A percentile compares a stretch with the other conserved stretches of the same genome.
Evolutionary conservation across 2,329 filamentous ascomycete genomes (phyloP).

Genomic region (Aspergillus flavus): DNA sequence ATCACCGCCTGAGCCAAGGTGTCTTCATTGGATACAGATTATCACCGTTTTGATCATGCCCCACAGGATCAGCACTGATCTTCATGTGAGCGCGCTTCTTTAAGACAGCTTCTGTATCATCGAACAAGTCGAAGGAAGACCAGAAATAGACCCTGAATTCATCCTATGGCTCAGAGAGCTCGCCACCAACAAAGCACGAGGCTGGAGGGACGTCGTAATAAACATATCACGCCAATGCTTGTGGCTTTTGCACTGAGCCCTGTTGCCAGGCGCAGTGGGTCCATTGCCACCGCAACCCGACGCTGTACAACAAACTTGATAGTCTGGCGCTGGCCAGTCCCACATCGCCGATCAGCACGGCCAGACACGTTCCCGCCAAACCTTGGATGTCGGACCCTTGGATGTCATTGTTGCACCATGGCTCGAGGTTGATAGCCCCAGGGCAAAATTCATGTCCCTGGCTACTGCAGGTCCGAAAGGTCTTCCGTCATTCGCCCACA

Average conservation of each 20-base stretch:
- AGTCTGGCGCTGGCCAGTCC: neutral
- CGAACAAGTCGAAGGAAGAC: neutral
- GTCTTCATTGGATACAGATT: neutral
- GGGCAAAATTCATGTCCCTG: neutral
- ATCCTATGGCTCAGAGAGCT: neutral
- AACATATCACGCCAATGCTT: neutral
- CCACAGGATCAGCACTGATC: conserved; percentile 4
- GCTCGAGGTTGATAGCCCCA: conserved; percentile 3
- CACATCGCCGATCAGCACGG: conserved; percentile 1
- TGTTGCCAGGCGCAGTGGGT: neutral
- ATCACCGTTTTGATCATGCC: neutral
- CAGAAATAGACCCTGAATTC: neutral
- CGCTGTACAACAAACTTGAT: neutral
- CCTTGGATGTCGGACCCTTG: conserved; percentile 4
- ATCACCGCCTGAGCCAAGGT: neutral
- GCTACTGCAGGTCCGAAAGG: conserved; percentile 1
- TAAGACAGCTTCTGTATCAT: neutral
- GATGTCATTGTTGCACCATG: conserved; percentile 5
- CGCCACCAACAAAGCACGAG: neutral
- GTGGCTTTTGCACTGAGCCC: neutral
- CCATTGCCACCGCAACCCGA: conserved; percentile 1
- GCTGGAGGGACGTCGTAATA: neutral
- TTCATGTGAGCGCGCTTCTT: neutral
- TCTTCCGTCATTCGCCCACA: neutral
- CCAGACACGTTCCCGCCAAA: conserved; percentile 5